Conservation (phyloP, 2,329 filamentous ascomycete genomes). For the Alternaria conjuncta region DNA sequence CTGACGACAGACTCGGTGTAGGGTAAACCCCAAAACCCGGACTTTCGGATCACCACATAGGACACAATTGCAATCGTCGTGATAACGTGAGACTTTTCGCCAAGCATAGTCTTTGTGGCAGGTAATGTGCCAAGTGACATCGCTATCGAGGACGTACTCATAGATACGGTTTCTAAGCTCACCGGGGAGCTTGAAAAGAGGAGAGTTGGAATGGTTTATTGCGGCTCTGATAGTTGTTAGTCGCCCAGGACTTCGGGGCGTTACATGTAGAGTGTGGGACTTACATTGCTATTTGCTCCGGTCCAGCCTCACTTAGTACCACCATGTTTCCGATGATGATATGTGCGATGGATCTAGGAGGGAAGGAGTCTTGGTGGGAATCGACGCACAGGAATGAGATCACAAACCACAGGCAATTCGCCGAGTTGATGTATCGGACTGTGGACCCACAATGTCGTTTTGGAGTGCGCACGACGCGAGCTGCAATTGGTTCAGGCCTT, state of each 20-base stretch:
- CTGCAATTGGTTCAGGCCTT: neutral
- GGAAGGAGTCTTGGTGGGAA: neutral
- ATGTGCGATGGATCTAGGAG: rapidly evolving
- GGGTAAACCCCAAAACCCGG: neutral
- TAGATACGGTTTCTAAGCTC: neutral
- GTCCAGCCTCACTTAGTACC: rapidly evolving
- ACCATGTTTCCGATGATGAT: neutral
- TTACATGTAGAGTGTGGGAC: neutral
- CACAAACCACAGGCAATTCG: neutral
- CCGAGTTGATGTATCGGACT: rapidly evolving
- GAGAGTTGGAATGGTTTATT: neutral
- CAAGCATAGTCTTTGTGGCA: neutral
- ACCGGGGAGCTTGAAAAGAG: rapidly evolving
- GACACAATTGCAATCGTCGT: neutral
- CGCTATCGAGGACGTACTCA: neutral
- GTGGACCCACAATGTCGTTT: neutral
- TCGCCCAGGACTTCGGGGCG: neutral
- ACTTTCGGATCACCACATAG: neutral
- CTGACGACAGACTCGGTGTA: neutral
- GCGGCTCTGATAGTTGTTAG: neutral
- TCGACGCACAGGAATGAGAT: neutral
- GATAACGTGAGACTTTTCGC: neutral
- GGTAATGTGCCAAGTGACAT: neutral
- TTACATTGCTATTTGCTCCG: neutral
- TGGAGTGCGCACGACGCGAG: neutral